Evolutionary conservation across 2,329 filamentous ascomycete genomes (phyloP).

Genomic region (Aspergillus novoparasiticus): DNA sequence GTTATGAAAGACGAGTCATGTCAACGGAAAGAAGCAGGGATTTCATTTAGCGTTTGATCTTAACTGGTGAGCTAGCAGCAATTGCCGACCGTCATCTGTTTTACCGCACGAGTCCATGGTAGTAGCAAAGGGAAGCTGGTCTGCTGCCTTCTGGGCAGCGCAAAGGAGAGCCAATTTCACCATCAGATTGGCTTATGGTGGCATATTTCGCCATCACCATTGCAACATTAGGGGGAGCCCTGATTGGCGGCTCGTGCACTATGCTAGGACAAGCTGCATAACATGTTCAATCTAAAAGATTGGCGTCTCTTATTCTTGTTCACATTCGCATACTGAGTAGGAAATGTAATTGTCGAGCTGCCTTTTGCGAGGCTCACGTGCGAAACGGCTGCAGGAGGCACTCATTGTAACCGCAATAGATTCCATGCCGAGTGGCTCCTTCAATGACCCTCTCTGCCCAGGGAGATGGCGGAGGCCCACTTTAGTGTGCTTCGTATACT

Average conservation of each 20-base stretch:
- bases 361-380: not conserved
- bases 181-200: slow-evolving; percentile 21
- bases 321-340: too few species aligned
- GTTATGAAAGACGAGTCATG: slow-evolving; percentile 24
- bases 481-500: not conserved
- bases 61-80: not conserved
- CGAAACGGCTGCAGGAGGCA: not conserved
- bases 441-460: not conserved
- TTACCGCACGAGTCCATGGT: not conserved
- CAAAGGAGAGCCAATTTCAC: slow-evolving; percentile 9
- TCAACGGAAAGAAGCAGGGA: slow-evolving; percentile 1
- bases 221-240: slow-evolving; percentile 11
- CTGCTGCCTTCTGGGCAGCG: not conserved
- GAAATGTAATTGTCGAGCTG: not conserved
- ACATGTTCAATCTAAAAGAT: not conserved
- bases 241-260: slow-evolving; percentile 14
- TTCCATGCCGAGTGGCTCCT: not conserved
- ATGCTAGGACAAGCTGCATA: not conserved
- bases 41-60: not conserved
- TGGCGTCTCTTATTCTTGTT: not conserved
- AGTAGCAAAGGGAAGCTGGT: not conserved
- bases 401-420: not conserved
- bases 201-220: slow-evolving; percentile 20
- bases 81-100: not conserved
- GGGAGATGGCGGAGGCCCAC: not conserved